Evolutionary conservation across 1,139 yeast genomes (phyloP), one percentile per base, ranked within the genome.

Genomic region (Pichia sp.): DNA sequence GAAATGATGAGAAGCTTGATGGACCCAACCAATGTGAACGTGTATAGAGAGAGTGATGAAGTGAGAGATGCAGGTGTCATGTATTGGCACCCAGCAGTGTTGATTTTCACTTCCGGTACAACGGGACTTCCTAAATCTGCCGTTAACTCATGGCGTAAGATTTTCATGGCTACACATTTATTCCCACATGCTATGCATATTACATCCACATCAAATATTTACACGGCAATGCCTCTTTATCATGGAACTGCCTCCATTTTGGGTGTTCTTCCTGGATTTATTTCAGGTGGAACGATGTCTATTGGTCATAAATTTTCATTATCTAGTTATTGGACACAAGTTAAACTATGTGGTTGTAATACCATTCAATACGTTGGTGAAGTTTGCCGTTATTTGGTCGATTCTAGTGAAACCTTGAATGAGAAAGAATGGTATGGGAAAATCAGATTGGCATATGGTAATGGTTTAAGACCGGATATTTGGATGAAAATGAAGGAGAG

Each of bases 101-200:
- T 85, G 50, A 84, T 91, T 40, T 88, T 81, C 57, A 91, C 98
- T 2, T 83, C 94, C 0, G 98, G 98, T 30, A 88, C 97, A 9
- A 86, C 97, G 0, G 97, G 97, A 0, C 62, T 87, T 45, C 97
- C 98, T 12, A 91, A 91, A 59, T 85, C 96, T 5, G 97, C 95
- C 5, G 80, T 85, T 44, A 81, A 88, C 77, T 80, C 94, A 4
- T 87, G 96, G 96, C 69, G 86, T 50, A 88, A 87, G 59, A 72
- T 82, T 3, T 67, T 67, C 44, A 66, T 82, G 65, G 94, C 95
- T 0, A 66, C 86, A 1, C 61, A 70, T 8, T 55, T 83, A 28
- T 86, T 85, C 56, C 86, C 87, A 1, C 69, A 70, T 45, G 79
- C 84, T 36, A 73, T 83, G 67, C 71, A 77, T 44, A 66, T 86